A percentile compares a stretch with the other conserved stretches of the same genome.
phyloP scores from a whole-genome alignment of 345 rosid species.

The Iberis pinnata region DNA sequence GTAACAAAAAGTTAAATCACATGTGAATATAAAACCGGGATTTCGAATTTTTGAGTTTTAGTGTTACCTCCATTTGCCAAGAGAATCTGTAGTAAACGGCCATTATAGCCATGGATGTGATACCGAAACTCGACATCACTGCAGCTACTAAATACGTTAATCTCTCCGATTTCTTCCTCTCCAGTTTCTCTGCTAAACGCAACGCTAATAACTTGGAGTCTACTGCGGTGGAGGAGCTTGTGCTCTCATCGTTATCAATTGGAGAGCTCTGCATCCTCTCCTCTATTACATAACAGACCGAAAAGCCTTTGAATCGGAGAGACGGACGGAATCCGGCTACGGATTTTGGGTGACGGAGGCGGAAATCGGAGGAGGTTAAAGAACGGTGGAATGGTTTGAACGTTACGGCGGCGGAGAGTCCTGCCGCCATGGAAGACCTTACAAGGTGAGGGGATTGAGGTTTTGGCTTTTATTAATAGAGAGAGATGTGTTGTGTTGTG shows the following conservation, averaged over 20 bases:
- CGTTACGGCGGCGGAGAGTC: constrained; percentile 41
- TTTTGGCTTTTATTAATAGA: not conserved
- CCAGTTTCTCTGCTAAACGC: constrained; percentile 43
- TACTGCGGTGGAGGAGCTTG: constrained; percentile 11
- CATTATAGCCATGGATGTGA: constrained; percentile 73
- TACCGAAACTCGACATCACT: constrained; percentile 74
- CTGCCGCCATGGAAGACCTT: constrained; percentile 74
- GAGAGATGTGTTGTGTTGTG: too few relatives aligned
- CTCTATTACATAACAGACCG: constrained; percentile 61
- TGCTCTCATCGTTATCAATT: constrained; percentile 17
- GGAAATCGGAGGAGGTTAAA: constrained; percentile 22
- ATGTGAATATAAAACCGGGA: too few relatives aligned
- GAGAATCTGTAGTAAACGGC: constrained; percentile 84
- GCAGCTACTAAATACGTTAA: constrained; percentile 74
- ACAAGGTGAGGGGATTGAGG: too few relatives aligned
- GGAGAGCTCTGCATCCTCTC: constrained; percentile 40
- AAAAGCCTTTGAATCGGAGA: constrained; percentile 19
- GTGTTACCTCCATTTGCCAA: constrained; percentile 98
- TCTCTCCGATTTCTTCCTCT: constrained; percentile 75
- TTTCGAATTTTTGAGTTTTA: too few relatives aligned
- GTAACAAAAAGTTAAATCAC: too few relatives aligned
- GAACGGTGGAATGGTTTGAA: constrained; percentile 35
- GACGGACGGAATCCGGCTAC: constrained; percentile 24
- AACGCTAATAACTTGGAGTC: constrained; percentile 29
- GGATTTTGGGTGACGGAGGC: constrained; percentile 34